A percentile compares a stretch with the other conserved stretches of the same genome.
phyloP scores from a whole-genome alignment of 805 yeast species.

The Kregervanrija fluxuum region DNA sequence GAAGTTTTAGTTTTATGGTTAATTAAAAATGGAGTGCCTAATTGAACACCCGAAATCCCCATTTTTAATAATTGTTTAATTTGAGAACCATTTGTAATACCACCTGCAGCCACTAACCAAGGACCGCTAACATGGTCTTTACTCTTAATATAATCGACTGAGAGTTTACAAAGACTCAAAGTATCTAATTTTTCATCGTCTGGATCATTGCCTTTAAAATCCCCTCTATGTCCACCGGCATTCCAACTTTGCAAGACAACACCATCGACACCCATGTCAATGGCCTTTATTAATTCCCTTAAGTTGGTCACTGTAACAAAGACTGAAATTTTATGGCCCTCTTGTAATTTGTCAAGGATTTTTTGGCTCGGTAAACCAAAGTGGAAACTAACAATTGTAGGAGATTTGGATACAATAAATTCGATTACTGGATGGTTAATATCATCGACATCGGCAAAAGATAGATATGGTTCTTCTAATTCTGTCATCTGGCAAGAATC shows the following conservation, averaged over 20 bases:
- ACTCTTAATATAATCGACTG: background rate
- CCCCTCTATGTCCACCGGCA: slow-evolving; percentile 1
- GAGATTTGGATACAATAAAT: background rate
- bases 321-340: background rate
- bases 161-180: background rate
- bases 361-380: background rate
- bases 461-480: background rate
- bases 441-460: background rate
- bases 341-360: background rate
- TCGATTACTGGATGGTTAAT: background rate
- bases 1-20: background rate
- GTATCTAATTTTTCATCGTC: background rate
- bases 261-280: background rate
- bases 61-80: background rate
- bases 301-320: slow-evolving; percentile 1
- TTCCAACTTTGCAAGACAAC: background rate
- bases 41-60: background rate
- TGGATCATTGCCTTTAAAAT: background rate
- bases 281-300: background rate
- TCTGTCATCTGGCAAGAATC: no score
- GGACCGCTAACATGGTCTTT: background rate
- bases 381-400: background rate
- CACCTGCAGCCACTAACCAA: background rate
- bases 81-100: background rate
- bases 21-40: background rate